Evolutionary conservation across 2,329 filamentous ascomycete genomes (phyloP).

Genomic region (Phialocephala subalpina): DNA sequence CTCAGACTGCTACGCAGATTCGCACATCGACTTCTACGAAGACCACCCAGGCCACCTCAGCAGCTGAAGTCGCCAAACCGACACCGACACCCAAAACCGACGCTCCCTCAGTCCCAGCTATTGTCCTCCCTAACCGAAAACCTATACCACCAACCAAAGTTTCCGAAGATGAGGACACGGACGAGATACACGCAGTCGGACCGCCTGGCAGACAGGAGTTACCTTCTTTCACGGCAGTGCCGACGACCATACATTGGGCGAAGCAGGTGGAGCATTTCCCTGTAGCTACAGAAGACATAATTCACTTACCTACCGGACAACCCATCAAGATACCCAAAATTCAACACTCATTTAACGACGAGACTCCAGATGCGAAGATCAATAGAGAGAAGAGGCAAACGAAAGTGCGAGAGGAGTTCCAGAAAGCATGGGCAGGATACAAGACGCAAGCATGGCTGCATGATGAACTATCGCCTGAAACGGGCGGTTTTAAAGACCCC

Average conservation of each 20-base stretch:
- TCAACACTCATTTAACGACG: constrained; percentile 75
- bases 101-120: constrained; percentile 26
- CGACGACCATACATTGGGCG: constrained; percentile 69
- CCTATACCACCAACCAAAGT: constrained; percentile 29
- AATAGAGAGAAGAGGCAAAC: constrained; percentile 71
- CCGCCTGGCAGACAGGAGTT: constrained; percentile 41
- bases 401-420: constrained; percentile 76
- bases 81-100: constrained; percentile 14
- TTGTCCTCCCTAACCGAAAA: constrained; percentile 39
- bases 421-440: constrained; percentile 85
- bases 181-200: constrained; percentile 38
- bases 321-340: constrained; percentile 77
- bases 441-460: constrained; percentile 81
- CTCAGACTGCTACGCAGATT: constrained; percentile 7
- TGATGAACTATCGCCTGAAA: constrained; percentile 83
- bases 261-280: constrained; percentile 82
- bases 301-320: constrained; percentile 75
- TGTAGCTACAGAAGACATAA: constrained; percentile 73
- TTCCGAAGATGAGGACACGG: constrained; percentile 25
- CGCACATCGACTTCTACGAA: constrained; percentile 7
- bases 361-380: constrained; percentile 65
- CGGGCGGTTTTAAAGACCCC: constrained; percentile 73
- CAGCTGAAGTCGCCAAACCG: constrained; percentile 4
- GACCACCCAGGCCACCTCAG: constrained; percentile 8
- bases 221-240: constrained; percentile 24